Conservation (phyloP, 768 basidiomycete species). For the Trametes elegans region DNA sequence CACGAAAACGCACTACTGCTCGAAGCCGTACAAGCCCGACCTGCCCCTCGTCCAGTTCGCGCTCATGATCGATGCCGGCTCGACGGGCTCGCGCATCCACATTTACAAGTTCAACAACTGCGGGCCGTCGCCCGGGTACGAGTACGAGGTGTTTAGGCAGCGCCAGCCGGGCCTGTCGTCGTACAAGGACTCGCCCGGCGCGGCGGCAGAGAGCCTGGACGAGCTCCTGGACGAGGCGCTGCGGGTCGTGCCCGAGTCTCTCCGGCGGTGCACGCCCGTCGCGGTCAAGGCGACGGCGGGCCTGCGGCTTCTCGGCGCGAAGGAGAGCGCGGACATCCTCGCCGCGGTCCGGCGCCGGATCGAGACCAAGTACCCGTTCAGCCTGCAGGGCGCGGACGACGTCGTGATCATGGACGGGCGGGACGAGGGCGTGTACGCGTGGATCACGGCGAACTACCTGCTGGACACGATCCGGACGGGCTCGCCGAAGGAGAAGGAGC, state of each 20-base stretch:
- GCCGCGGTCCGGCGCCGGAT: constrained; percentile 66
- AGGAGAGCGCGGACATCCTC: constrained; percentile 68
- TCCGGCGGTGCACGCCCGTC: constrained; percentile 77
- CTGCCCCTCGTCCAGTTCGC: constrained; percentile 82
- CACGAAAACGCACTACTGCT: constrained; percentile 70
- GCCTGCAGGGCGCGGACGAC: constrained; percentile 52
- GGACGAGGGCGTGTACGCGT: constrained; percentile 98
- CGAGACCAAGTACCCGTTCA: constrained; percentile 64
- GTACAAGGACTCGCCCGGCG: constrained; percentile 55
- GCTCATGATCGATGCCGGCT: constrained; percentile 97
- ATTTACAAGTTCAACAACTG: constrained; percentile 98
- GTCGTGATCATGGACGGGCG: constrained; percentile 93
- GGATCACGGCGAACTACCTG: constrained; percentile 97
- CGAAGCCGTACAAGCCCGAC: constrained; percentile 44
- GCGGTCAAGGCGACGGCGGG: constrained; percentile 95
- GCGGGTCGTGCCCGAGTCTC: constrained; percentile 63
- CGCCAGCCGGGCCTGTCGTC: constrained; percentile 76
- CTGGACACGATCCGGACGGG: constrained; percentile 60
- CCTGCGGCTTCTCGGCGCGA: constrained; percentile 63
- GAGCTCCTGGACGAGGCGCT: constrained; percentile 78
- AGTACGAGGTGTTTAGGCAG: constrained; percentile 91
- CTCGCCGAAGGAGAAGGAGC: constrained; percentile 33
- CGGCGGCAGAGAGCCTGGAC: constrained; percentile 78
- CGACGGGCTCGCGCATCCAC: constrained; percentile 96
- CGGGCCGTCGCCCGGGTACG: constrained; percentile 67